Conservation (phyloP, 2,329 filamentous ascomycete species). For the Zarea fungicola region DNA sequence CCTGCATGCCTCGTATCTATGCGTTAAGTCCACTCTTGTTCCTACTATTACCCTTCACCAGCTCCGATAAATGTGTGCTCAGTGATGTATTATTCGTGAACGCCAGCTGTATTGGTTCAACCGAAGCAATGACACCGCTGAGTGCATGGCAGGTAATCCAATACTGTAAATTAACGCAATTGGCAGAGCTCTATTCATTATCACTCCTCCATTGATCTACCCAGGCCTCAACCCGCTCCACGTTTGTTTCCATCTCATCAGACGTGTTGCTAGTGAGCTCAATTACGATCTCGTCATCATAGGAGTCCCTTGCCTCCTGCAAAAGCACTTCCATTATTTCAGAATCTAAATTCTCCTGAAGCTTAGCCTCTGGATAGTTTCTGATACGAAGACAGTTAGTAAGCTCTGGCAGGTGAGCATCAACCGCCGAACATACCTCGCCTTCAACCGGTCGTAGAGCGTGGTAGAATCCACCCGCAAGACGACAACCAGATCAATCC, state of each 20-base stretch:
- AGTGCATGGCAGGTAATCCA: too few relatives aligned
- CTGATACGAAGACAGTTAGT: conserved; percentile 34
- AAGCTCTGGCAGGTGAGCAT: too few relatives aligned
- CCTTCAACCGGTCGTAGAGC: conserved; percentile 77
- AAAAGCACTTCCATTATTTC: conserved; percentile 96
- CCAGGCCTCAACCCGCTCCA: conserved; percentile 81
- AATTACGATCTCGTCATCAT: conserved; percentile 81
- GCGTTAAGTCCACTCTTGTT: too few relatives aligned
- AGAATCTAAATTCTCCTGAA: conserved; percentile 93
- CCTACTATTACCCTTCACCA: too few relatives aligned
- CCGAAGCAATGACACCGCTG: too few relatives aligned
- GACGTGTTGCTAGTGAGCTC: conserved; percentile 77
- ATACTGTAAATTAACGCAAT: too few relatives aligned
- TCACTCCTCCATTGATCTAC: conserved; percentile 74
- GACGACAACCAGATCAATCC: conserved; percentile 94
- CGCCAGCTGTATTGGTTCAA: too few relatives aligned
- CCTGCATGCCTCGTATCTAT: too few relatives aligned
- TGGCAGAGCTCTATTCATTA: conserved; percentile 24
- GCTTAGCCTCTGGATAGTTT: conserved; percentile 77
- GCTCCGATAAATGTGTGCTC: too few relatives aligned
- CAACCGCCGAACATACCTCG: conserved; percentile 63
- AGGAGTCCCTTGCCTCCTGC: conserved; percentile 83
- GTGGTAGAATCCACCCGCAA: conserved; percentile 73
- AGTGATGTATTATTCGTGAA: too few relatives aligned
- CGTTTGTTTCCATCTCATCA: conserved; percentile 83